Conservation (phyloP, 2,329 filamentous ascomycete species). For the Alternaria dauci region DNA sequence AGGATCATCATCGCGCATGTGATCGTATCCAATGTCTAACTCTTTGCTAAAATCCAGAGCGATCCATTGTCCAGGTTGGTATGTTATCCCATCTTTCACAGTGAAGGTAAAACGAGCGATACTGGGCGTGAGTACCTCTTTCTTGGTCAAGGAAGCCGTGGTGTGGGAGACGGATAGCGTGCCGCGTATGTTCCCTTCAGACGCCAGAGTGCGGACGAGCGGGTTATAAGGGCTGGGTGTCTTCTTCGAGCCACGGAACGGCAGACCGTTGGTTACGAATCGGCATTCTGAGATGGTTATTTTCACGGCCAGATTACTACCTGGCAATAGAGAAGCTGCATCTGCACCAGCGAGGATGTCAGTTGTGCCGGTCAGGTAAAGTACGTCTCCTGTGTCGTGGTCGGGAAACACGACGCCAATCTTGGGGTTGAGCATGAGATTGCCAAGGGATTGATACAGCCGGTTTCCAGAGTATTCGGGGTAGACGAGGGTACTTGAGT, state of each 20-base stretch:
- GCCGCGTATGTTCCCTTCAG: slow-evolving; percentile 60
- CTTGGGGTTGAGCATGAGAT: slow-evolving; percentile 71
- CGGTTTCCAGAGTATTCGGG: slow-evolving; percentile 88
- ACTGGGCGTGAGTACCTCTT: slow-evolving; percentile 69
- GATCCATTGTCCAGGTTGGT: slow-evolving; percentile 78
- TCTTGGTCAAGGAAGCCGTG: slow-evolving; percentile 66
- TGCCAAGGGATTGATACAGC: slow-evolving; percentile 84
- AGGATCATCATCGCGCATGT: slow-evolving; percentile 86
- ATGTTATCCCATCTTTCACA: slow-evolving; percentile 55
- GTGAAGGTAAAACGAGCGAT: slow-evolving; percentile 72
- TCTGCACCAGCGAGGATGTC: slow-evolving; percentile 71
- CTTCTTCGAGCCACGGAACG: slow-evolving; percentile 69
- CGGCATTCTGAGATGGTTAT: slow-evolving; percentile 68
- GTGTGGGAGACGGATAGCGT: slow-evolving; percentile 26
- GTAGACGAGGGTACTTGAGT: slow-evolving; percentile 71
- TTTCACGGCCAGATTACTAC: slow-evolving; percentile 75
- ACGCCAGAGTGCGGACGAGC: slow-evolving; percentile 68
- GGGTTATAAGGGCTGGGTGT: slow-evolving; percentile 83
- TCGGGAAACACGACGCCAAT: slow-evolving; percentile 78
- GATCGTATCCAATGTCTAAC: slow-evolving; percentile 76
- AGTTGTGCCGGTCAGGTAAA: slow-evolving; percentile 77
- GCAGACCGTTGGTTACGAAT: slow-evolving; percentile 70
- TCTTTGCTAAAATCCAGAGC: slow-evolving; percentile 76
- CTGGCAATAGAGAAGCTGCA: slow-evolving; percentile 70
- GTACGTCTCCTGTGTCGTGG: slow-evolving; percentile 73